Evolutionary conservation across 1,284 basidiomycete species (phyloP).

Genomic region (Abortiporus biennis): DNA sequence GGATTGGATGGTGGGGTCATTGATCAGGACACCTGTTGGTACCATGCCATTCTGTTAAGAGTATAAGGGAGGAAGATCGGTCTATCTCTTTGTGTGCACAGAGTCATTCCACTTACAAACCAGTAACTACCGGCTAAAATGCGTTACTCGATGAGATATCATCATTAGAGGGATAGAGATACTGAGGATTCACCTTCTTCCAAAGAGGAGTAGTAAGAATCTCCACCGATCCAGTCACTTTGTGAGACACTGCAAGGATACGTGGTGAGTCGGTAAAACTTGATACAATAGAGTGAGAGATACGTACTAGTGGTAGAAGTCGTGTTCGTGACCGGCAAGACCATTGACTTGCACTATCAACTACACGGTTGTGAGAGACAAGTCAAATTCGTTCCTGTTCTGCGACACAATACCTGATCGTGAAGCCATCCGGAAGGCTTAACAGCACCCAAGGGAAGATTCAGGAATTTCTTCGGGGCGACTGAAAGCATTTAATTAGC

Average conservation of each 20-base stretch:
- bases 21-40: slow-evolving; percentile 40
- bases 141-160: not conserved
- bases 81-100: not conserved
- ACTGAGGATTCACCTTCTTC: slow-evolving; percentile 40
- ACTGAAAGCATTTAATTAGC: slow-evolving; percentile 28
- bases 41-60: slow-evolving; percentile 41
- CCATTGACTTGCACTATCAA: slow-evolving; percentile 48
- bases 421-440: slow-evolving; percentile 46
- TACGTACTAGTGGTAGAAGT: slow-evolving; percentile 48
- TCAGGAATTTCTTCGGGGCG: slow-evolving; percentile 44
- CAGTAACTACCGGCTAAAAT: slow-evolving; percentile 48
- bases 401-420: slow-evolving; percentile 34
- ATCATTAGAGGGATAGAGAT: not conserved
- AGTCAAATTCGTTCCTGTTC: not conserved
- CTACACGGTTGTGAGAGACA: too few relatives aligned
- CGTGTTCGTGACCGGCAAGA: slow-evolving; percentile 47
- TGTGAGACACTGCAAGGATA: slow-evolving; percentile 34
- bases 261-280: not conserved
- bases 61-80: slow-evolving; percentile 12
- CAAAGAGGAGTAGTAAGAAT: slow-evolving; percentile 43
- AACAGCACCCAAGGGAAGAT: slow-evolving; percentile 41
- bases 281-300: not conserved
- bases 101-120: slow-evolving; percentile 46
- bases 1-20: slow-evolving; percentile 37
- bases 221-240: slow-evolving; percentile 49